Evolutionary conservation across 2,329 filamentous ascomycete species (phyloP).

Genomic region (Truncatella angustata): DNA sequence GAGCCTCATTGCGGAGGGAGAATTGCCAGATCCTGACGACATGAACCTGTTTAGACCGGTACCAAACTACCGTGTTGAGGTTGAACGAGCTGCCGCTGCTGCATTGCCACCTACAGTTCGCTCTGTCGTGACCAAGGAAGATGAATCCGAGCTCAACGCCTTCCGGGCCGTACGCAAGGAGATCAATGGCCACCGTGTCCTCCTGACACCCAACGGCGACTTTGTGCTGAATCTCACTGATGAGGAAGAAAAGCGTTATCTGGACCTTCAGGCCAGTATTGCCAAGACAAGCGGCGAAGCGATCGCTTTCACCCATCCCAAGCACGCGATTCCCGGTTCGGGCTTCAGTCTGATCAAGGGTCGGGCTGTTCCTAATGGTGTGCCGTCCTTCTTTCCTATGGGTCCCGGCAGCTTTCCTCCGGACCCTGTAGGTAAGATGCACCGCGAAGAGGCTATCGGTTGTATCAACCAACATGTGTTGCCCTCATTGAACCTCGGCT

Average conservation of each 20-base stretch:
- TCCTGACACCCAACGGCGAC: constrained; percentile 74
- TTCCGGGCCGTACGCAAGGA: constrained; percentile 61
- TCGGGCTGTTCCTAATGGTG: constrained; percentile 62
- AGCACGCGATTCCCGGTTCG: constrained; percentile 49
- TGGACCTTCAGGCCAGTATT: constrained; percentile 64
- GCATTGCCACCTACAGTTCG: constrained; percentile 39
- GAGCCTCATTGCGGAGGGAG: constrained; percentile 32
- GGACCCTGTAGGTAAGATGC: constrained; percentile 63
- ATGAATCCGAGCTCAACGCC: constrained; percentile 52
- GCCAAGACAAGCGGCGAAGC: constrained; percentile 49
- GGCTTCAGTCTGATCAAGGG: constrained; percentile 64
- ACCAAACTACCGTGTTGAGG: constrained; percentile 32
- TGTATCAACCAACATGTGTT: constrained; percentile 70
- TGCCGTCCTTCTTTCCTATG: constrained; percentile 59
- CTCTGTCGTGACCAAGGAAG: constrained; percentile 50
- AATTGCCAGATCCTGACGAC: constrained; percentile 32
- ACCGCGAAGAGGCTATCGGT: constrained; percentile 63
- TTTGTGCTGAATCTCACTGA: constrained; percentile 70
- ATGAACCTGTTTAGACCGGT: constrained; percentile 40
- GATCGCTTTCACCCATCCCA: constrained; percentile 53
- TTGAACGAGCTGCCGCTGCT: constrained; percentile 23
- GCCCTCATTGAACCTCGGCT: constrained; percentile 55
- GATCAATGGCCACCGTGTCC: constrained; percentile 62
- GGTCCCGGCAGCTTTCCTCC: constrained; percentile 44
- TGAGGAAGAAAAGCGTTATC: constrained; percentile 68